phyloP scores from a whole-genome alignment of 2,329 filamentous ascomycete genomes.

The Nothopassalora personata region DNA sequence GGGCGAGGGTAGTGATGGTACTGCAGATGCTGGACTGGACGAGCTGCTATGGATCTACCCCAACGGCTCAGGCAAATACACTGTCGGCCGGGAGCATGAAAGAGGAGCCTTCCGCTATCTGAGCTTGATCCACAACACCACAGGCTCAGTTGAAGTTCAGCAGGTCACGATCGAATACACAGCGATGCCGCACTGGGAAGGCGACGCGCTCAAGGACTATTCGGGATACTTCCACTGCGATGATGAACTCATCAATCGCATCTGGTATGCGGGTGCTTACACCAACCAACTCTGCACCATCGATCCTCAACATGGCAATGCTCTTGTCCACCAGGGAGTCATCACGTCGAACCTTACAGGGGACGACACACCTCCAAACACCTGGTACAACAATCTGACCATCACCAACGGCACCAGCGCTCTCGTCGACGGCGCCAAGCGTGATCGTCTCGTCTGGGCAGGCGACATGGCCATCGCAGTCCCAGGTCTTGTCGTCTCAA shows the following conservation, averaged over 20 bases:
- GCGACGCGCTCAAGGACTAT: constrained; percentile 37
- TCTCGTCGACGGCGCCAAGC: constrained; percentile 52
- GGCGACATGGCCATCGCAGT: constrained; percentile 55
- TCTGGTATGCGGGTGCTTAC: constrained; percentile 42
- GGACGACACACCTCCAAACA: constrained; percentile 27
- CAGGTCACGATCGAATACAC: constrained; percentile 43
- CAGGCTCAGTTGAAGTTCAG: constrained; percentile 36
- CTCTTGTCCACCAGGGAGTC: constrained; percentile 32
- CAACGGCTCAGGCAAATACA: constrained; percentile 36
- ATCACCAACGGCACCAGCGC: constrained; percentile 36
- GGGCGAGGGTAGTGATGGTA: constrained; percentile 43
- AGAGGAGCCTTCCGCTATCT: constrained; percentile 52
- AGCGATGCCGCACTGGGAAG: constrained; percentile 39
- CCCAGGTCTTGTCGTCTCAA: constrained; percentile 43
- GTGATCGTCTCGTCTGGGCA: constrained; percentile 57
- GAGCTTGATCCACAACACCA: constrained; percentile 38
- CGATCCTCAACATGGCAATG: constrained; percentile 34
- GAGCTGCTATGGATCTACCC: constrained; percentile 46
- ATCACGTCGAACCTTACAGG: constrained; percentile 30
- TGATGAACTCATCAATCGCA: constrained; percentile 40
- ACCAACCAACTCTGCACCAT: constrained; percentile 30
- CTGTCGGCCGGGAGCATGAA: constrained; percentile 42
- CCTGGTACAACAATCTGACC: constrained; percentile 40
- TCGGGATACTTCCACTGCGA: constrained; percentile 40
- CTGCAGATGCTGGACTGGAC: constrained; percentile 40